Base-by-base conservation (phyloP, 2,329 filamentous ascomycete genomes). In the Botrytis fabae region DNA sequence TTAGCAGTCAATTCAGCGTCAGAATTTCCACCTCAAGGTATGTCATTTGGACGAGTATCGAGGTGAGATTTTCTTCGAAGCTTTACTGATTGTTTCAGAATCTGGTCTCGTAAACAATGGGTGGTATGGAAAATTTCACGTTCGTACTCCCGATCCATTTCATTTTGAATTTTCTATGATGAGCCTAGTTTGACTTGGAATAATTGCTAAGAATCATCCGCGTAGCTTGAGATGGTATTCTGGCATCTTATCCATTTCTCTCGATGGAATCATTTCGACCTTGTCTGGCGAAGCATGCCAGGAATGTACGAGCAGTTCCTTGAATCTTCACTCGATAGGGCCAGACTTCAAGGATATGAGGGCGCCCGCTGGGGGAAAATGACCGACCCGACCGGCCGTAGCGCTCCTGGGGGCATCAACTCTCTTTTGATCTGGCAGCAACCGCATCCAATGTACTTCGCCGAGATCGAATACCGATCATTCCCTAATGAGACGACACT, bases 381-480 rank as follows among this genome's bases (percentile, higher is more conserved):
- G 87, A 87, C 84, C 16, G 87, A 89, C 77, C 86, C 87, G 0
- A 85, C 83, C 0, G 86, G 87, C 40, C 82, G 85, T 18, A 86
- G 84, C 64, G 86, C 87, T 1, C 88, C 88, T 0, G 88, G 89
- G 2, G 86, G 88, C 75, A 90, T 90, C 78, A 90, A 90, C 78
- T 85, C 85, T 16, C 81, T 90, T 1, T 81, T 91, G 4, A 86
- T 90, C 73, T 90, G 88, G 88, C 88, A 90, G 76, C 88, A 90
- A 76, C 88, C 87, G 12, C 88, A 90, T 78, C 83, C 86, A 0
- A 86, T 90, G 83, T 88, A 87, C 77, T 88, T 90, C 76, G 88
- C 88, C 0, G 87, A 89, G 78, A 80, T 85, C 28, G 85, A 88
- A 77, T 89, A 86, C 76, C 82, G 85, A 35, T 82, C 82, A 0